Conservation (phyloP, 805 yeast genomes). For the Lipomyces oligophaga region DNA sequence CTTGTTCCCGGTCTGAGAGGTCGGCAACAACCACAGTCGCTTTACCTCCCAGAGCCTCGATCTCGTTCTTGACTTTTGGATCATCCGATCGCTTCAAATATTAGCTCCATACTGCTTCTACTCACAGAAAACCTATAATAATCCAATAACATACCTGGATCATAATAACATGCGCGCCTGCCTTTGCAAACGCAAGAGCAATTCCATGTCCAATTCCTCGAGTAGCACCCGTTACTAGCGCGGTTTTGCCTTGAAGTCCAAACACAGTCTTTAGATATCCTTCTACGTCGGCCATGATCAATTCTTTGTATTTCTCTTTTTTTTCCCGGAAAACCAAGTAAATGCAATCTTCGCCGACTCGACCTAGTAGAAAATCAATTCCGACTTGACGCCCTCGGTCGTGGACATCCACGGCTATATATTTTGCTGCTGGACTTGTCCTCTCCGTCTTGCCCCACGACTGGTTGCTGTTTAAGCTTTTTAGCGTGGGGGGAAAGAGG, state of each 20-base stretch:
- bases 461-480: too few relatives aligned
- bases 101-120: neutral
- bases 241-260: constrained; percentile 43
- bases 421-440: too few relatives aligned
- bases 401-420: too few relatives aligned
- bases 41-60: constrained; percentile 34
- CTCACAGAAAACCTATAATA: neutral
- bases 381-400: too few relatives aligned
- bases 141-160: constrained; percentile 34
- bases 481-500: too few relatives aligned
- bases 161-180: constrained; percentile 44
- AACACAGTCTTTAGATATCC: constrained; percentile 30
- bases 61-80: constrained; percentile 32
- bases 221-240: constrained; percentile 53
- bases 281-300: constrained; percentile 6
- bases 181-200: constrained; percentile 51
- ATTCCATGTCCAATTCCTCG: constrained; percentile 56
- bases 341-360: too few relatives aligned
- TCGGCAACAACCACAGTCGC: constrained; percentile 32
- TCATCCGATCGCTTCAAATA: constrained; percentile 15
- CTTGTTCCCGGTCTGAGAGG: constrained; percentile 35
- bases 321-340: too few relatives aligned
- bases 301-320: too few relatives aligned
- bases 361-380: too few relatives aligned
- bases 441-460: too few relatives aligned